Evolutionary conservation across 2,329 filamentous ascomycete genomes (phyloP).

Genomic region (Drechmeria coniospora): DNA sequence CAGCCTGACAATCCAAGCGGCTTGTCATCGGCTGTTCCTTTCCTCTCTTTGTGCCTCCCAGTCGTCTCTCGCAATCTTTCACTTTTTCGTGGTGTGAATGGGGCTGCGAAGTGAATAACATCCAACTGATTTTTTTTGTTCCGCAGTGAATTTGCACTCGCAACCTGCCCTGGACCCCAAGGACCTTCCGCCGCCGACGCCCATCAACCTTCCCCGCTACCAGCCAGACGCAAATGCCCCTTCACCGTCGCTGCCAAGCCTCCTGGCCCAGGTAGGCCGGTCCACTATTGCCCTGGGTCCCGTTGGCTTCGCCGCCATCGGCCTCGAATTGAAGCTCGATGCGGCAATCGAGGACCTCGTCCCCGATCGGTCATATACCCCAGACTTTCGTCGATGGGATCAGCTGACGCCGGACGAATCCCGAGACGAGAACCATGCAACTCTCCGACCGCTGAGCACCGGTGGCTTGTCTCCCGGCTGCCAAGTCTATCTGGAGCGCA

Average conservation of each 20-base stretch:
- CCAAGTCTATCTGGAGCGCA: constrained; percentile 41
- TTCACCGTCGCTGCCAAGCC: constrained; percentile 25
- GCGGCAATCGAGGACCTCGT: constrained; percentile 32
- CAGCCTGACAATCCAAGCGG: too few species aligned
- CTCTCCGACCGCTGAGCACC: constrained; percentile 33
- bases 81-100: too few species aligned
- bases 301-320: constrained; percentile 40
- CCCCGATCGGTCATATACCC: constrained; percentile 36
- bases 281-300: constrained; percentile 22
- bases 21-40: neutral
- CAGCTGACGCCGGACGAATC: constrained; percentile 32
- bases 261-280: constrained; percentile 39
- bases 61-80: constrained; percentile 7
- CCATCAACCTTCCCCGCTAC: constrained; percentile 33
- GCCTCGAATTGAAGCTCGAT: constrained; percentile 38
- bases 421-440: constrained; percentile 29
- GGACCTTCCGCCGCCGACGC: constrained; percentile 41
- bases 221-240: constrained; percentile 20
- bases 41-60: constrained; percentile 2
- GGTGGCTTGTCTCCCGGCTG: constrained; percentile 40
- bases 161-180: constrained; percentile 24
- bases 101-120: too few species aligned
- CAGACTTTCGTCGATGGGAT: constrained; percentile 38
- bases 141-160: constrained; percentile 13
- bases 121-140: too few species aligned